Evolutionary conservation across 108 stramenopile species (phyloP), one percentile per base, ranked within the genome.

Genomic region (Cyclotella cryptica): DNA sequence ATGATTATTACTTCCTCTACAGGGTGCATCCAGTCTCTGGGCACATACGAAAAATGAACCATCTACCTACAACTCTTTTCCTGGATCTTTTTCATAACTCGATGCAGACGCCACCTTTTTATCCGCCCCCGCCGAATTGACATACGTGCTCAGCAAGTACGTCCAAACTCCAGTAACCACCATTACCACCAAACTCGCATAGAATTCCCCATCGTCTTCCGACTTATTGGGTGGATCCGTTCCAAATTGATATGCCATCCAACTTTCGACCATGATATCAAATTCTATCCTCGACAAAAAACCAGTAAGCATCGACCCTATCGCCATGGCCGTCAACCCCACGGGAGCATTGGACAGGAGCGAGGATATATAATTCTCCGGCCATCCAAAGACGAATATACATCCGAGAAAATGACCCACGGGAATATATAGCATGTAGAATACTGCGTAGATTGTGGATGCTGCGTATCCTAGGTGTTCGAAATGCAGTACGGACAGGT

Each of bases 361-460:
- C 24, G 88, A 89, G 10, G 71, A 74, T 3, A 92, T n/a, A 71
- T 96, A 96, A 41, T 85, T 62, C 40, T 90, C 86, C 0, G 95
- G 95, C 95, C 95, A 96, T 17, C 95, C 95, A 80, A 96, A 92
- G 29, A 96, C 95, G 27, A 92, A 64, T 12, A 92, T 42, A 11
- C 83, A 90, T 30, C 77, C 69, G n/a, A 93, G 17, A 1, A 85
- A 78, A 67, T 96, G 95, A 28, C 84, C 77, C 26, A 93, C 66
- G 15, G 95, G 95, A 57, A 96, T 93, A 71, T 90, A 96, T 12
- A 89, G 40, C 39, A 85, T 74, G 72, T 93, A 93, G 22, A 91
- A 86, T 18, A 88, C 51, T 0, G 88, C 76, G 71, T 96, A 96
- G 46, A 96, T 91, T 71, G 86, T 90, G n/a, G 88, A 88, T 30